Evolutionary conservation across 441 rosid genomes (phyloP), one percentile per base, ranked within the genome.

Genomic region (Bruguiera hainesii): DNA sequence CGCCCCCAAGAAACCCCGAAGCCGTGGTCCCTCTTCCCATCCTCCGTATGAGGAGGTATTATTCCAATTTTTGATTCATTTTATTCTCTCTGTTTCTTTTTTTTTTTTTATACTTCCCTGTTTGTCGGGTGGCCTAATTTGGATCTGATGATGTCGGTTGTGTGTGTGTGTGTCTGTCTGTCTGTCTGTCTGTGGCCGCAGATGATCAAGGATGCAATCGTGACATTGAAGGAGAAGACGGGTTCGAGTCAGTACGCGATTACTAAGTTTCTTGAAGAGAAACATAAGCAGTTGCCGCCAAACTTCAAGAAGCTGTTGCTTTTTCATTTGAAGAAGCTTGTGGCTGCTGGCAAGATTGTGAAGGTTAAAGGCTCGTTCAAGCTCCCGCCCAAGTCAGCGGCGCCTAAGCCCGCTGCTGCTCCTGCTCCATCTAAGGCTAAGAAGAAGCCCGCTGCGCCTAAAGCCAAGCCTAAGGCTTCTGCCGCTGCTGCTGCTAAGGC

Each of bases 181-280:
- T 25, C 8, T 10, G 37, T 23, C 20, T 60, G 25, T 57, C 26
- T 42, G 19, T 75, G 51, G n/a, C 70, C 74, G 48, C 72, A 93
- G 97, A 91, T 93, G 97, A 79, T 93, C 1, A 87, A 83, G 70
- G 96, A 88, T 1, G 98, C 96, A 5, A 89, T 93, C 33, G 81
- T 78, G 26, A 80, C 89, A 16, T 56, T 93, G 85, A 93, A 93
- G 74, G 98, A 91, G 77, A 89, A 75, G 76, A 82, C 83, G 2
- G 97, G 98, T 53, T 93, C 97, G 50, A 93, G 97, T 64, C 96
- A 90, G 76, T 83, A 90, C 63, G 98, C 97, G 49, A 93, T 93
- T 64, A 78, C 89, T 26, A 93, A 89, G 72, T 85, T 91, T 77
- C 76, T 83, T 1, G 96, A 93, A 39, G 96, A 87, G 82, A 93